Evolutionary conservation across 768 basidiomycete genomes (phyloP), one percentile per base, ranked within the genome.

Genomic region (Rhodosporidiobolus sp.): DNA sequence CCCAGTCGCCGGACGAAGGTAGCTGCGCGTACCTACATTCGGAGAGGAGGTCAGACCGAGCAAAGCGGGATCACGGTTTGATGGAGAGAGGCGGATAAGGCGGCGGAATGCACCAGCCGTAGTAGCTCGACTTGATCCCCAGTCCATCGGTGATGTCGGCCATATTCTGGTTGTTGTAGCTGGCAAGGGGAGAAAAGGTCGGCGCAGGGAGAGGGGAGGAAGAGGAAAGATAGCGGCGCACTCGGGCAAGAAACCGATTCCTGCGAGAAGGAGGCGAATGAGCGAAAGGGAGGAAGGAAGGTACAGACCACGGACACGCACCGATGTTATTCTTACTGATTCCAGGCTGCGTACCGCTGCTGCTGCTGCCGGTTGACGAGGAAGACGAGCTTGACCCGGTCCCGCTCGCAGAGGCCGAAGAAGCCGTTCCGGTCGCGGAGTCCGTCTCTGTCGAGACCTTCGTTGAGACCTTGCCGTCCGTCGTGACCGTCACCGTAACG

Each of bases 171-270:
- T 64, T 46, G 2, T 28, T 64, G 28, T 72, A 67, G 50, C 65
- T 58, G 0, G 58, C 5, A 0, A 28, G 17, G 20, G 35, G 17
- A 53, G 6, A 30, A 4, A 7, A 12, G n/a, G 50, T 14, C 0
- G 34, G 53, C 10, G 2, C 24, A 14, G 9, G 52, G 11, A 2
- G 30, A 28, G 24, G 7, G 22, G 10, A 30, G 49, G 32, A 50
- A 32, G 8, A 5, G 7, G 14, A 22, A 9, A 11, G 46, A 26
- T 10, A 3, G 0, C 20, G 1, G 26, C 64, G 46, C 26, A 66
- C 56, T 72, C 71, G 3, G 71, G 71, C 3, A 72, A 22, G 57
- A 67, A 72, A 8, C 71, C 71, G 20, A 72, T 72, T 8, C 66
- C 71, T 28, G 65, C 43, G 64, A 67, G n/a, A n/a, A n/a, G n/a